Evolutionary conservation across 164 flowering plant genomes (phyloP), one percentile per base, ranked within the genome.

Genomic region (Amborella trichopoda): DNA sequence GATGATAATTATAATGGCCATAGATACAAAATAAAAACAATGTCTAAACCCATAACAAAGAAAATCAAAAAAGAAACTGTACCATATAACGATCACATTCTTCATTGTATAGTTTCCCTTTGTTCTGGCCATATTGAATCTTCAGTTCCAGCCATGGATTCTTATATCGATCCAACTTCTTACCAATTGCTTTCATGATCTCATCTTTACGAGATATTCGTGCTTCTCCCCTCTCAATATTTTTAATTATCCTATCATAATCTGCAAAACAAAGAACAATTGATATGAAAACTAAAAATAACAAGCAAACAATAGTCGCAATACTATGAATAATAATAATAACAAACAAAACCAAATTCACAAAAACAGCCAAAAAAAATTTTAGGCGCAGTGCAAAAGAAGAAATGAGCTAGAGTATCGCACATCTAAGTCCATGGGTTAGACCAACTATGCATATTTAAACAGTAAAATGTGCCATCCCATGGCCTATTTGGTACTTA

Each of bases 51-150:
- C 10, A 20, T 23, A 48, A 23, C 18, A 9, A 12, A 17, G 20
- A 24, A 33, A 6, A 32, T 26, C 44, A 22, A 39, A 49, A 9
- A 9, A n/a, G 18, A 39, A 54, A 48, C 6, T 42, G 6, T 40
- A 93, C 99, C 99, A 93, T 93, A 70, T 88, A 93, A 8, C 97
- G 87, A 40, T 93, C 99, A 58, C 99, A 93, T 64, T 93, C 99
- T 74, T 93, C 99, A 71, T 88, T 93, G 70, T 88, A 93, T 59
- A 93, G 46, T 65, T 93, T 93, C 43, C 99, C 99, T 63, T 93
- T 93, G 68, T 93, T 93, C 66, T 93, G 99, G 32, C 99, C 99
- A 71, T 93, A 93, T 64, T 88, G 99, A 50, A 93, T 83, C 73
- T 85, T 85, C 62, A 93, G 54, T 58, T 93, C 99, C 68, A 88